A percentile compares a stretch with the other conserved stretches of the same genome.
Evolutionary conservation across 768 basidiomycete genomes (phyloP).

Genomic region (Termitomyces sp.): DNA sequence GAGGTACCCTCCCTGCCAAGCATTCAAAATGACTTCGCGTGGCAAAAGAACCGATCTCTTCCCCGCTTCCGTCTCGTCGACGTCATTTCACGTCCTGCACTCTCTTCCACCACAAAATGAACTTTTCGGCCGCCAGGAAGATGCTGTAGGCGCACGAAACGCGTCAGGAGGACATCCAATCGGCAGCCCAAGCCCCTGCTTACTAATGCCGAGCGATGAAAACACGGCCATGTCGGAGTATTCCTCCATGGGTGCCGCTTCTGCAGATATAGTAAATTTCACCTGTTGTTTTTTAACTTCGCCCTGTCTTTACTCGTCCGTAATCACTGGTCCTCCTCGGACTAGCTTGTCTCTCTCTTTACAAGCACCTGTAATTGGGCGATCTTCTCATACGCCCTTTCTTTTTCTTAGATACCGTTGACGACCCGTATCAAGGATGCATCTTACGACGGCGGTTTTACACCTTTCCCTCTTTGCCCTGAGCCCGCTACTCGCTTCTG

Average conservation of each 20-base stretch:
- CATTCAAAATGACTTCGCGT: constrained; percentile 1
- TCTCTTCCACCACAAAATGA: not conserved
- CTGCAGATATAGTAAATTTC: not conserved
- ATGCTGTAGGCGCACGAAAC: not conserved
- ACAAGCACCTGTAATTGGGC: not conserved
- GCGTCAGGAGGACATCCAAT: not conserved
- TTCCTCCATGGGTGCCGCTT: constrained; percentile 2
- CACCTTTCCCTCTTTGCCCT: constrained; percentile 22
- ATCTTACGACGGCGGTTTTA: constrained; percentile 12
- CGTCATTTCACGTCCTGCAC: not conserved
- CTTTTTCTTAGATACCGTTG: not conserved
- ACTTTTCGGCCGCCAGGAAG: not conserved
- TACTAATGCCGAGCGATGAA: constrained; percentile 12
- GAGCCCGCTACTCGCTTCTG: constrained; percentile 30
- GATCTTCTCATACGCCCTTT: not conserved
- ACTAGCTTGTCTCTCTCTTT: not conserved
- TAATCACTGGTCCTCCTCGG: not conserved
- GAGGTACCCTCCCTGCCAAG: not conserved
- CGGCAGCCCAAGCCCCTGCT: constrained; percentile 6
- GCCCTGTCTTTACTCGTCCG: not conserved
- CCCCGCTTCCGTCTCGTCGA: not conserved
- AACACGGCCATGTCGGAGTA: not conserved
- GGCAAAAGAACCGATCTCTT: not conserved
- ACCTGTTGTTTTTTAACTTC: not conserved
- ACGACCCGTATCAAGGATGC: constrained; percentile 10